Base-by-base conservation (phyloP, 2,329 filamentous ascomycete genomes). In the Fusarium sublunatum region DNA sequence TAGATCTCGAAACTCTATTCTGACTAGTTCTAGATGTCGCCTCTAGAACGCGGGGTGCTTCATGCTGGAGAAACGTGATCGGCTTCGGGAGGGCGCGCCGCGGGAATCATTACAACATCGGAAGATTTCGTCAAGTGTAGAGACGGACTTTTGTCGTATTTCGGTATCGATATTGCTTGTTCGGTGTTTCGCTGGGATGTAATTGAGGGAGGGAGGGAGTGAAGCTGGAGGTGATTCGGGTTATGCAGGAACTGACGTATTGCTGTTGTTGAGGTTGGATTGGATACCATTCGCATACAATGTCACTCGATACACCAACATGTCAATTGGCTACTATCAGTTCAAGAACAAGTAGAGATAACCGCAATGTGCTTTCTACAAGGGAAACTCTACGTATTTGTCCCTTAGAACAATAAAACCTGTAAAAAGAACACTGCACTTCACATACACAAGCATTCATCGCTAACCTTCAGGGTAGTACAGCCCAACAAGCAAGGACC, bases 11-110 rank as follows among this genome's bases (percentile, higher is more conserved):
- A 53, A 45, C 11, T 41, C n/a, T 43, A 13, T 31, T 42, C 12
- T 19, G 7, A 13, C 13, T 6, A 40, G 19, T 12, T 29, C 12
- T 42, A 31, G 8, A 24, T 8, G n/a, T 28, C 7, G 11, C 22
- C n/a, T 59, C 29, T 51, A 8, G 9, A 19, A 61, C 24, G 61
- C 35, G 34, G 45, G 49, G 45, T 34, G n/a, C 24, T 50, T 56
- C 12, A 8, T 39, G 28, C 40, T 56, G 31, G 53, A 56, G 61
- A 64, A 64, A 64, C 61, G 61, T 64, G 61, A 65, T 62, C 61
- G 61, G 61, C 26, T 47, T 64, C 61, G 61, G 61, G 32, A 62
- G 28, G 28, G 26, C 41, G 32, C 39, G 51, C 61, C 61, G 61
- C 25, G 13, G 39, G 31, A 47, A 51, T 32, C 32, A 41, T 31